A percentile compares a stretch with the other conserved stretches of the same genome.
Evolutionary conservation across 176 grass and related monocot genomes (phyloP).

Genomic region (Musa schizocarpa): DNA sequence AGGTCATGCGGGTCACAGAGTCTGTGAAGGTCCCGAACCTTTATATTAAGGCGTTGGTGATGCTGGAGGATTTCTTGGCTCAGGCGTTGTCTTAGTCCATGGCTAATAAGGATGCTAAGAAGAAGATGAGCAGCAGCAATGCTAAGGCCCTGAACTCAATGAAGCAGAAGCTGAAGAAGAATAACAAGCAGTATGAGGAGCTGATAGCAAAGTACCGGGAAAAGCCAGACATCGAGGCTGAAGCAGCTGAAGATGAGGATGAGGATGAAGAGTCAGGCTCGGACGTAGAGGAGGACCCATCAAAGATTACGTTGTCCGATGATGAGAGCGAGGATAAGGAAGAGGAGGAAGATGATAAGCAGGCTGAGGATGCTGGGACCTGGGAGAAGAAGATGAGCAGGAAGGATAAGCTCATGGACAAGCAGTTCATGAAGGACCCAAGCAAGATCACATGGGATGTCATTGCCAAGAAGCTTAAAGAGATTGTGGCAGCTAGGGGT

Average conservation of each 20-base stretch:
- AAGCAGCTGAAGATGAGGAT: constrained; percentile 30
- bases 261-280: constrained; percentile 20
- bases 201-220: constrained; percentile 50
- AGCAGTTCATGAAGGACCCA: constrained; percentile 81
- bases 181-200: constrained; percentile 87
- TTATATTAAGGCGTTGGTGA: constrained; percentile 78
- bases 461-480: constrained; percentile 84
- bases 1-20: constrained; percentile 83
- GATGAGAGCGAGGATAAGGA: constrained; percentile 36
- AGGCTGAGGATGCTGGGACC: constrained; percentile 14
- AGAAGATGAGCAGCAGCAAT: constrained; percentile 99
- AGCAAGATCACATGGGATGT: constrained; percentile 93
- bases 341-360: constrained; percentile 33
- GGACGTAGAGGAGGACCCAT: constrained; percentile 30
- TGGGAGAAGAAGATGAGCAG: constrained; percentile 40
- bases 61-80: constrained; percentile 81
- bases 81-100: constrained; percentile 29
- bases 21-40: constrained; percentile 55
- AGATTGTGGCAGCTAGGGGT: constrained; percentile 81
- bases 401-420: constrained; percentile 79
- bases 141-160: constrained; percentile 66
- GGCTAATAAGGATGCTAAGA: constrained; percentile 95
- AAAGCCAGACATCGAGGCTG: constrained; percentile 53
- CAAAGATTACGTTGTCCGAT: constrained; percentile 48
- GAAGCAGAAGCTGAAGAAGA: constrained; percentile 97